phyloP scores from a whole-genome alignment of 2,329 filamentous ascomycete species.

The Thyridium curvatum region DNA sequence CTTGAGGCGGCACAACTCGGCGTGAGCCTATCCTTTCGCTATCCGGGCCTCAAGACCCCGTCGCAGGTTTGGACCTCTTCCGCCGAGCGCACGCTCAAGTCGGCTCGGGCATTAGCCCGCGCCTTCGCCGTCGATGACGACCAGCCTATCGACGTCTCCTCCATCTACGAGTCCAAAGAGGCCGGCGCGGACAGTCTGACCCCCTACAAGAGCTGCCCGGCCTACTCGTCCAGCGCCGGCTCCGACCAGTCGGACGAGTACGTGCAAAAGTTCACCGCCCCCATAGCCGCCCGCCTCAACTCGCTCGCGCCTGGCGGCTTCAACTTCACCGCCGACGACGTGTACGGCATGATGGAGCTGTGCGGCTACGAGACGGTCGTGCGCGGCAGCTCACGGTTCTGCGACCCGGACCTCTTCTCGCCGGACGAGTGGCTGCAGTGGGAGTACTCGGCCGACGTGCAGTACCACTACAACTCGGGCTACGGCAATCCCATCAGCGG shows the following conservation, averaged over 20 bases:
- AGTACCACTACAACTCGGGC: constrained; percentile 60
- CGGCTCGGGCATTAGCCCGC: constrained; percentile 50
- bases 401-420: constrained; percentile 50
- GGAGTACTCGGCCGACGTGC: constrained; percentile 58
- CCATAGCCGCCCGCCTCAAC: constrained; percentile 52
- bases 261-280: constrained; percentile 49
- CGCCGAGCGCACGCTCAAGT: constrained; percentile 54
- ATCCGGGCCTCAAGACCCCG: constrained; percentile 46
- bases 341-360: constrained; percentile 60
- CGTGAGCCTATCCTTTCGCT: constrained; percentile 50
- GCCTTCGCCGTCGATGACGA: constrained; percentile 44
- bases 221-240: constrained; percentile 51
- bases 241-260: constrained; percentile 46
- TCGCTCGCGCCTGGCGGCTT: constrained; percentile 42
- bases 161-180: constrained; percentile 49
- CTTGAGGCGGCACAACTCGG: constrained; percentile 55
- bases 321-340: constrained; percentile 57
- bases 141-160: constrained; percentile 46
- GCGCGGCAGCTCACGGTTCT: constrained; percentile 54
- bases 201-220: constrained; percentile 58
- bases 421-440: constrained; percentile 60
- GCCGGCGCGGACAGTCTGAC: constrained; percentile 55
- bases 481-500: constrained; percentile 55
- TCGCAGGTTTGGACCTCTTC: constrained; percentile 56
- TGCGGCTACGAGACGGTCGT: constrained; percentile 63